These are phyloP conservation scores for Lentinus polychrous DNA, from an alignment of 1,284 basidiomycete species.

Conservation along the genomic window DNA sequence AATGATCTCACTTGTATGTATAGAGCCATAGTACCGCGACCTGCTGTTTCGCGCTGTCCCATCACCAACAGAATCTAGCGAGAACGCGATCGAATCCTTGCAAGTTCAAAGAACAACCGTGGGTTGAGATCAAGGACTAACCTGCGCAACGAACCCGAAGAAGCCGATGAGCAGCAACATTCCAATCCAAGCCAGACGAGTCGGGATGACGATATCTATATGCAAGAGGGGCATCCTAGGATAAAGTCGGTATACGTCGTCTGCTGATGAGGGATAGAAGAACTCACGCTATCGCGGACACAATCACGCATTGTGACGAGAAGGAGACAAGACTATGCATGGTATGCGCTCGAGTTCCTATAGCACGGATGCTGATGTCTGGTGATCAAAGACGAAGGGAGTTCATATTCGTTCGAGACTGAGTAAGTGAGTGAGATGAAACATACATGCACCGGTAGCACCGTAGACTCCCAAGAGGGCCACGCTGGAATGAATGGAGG, in stretches of 20 bases:
- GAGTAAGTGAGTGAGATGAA: neutral
- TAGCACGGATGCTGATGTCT: conserved; percentile 65
- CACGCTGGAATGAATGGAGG: conserved; percentile 28
- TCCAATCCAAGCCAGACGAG: conserved; percentile 35
- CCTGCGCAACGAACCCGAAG: conserved; percentile 58
- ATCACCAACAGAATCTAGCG: conserved; percentile 48
- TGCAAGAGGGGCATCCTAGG: conserved; percentile 37
- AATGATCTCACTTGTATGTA: conserved; percentile 37
- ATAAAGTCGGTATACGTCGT: neutral
- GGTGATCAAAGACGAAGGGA: neutral
- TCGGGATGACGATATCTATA: conserved; percentile 41
- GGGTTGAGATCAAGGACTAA: conserved; percentile 13
- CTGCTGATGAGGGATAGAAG: neutral
- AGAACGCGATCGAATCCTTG: conserved; percentile 4
- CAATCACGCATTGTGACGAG: conserved; percentile 54
- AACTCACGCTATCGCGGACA: conserved; percentile 43
- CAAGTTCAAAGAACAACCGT: neutral
- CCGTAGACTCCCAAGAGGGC: conserved; percentile 56
- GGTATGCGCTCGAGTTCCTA: conserved; percentile 68
- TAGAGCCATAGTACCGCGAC: conserved; percentile 53
- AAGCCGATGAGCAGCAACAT: conserved; percentile 43
- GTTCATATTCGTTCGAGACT: too few relatives aligned
- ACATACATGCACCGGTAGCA: conserved; percentile 53
- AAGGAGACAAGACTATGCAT: conserved; percentile 70
- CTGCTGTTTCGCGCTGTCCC: conserved; percentile 61